Evolutionary conservation across 2,329 filamentous ascomycete genomes (phyloP).

Genomic region (Cordyceps fumosorosea): DNA sequence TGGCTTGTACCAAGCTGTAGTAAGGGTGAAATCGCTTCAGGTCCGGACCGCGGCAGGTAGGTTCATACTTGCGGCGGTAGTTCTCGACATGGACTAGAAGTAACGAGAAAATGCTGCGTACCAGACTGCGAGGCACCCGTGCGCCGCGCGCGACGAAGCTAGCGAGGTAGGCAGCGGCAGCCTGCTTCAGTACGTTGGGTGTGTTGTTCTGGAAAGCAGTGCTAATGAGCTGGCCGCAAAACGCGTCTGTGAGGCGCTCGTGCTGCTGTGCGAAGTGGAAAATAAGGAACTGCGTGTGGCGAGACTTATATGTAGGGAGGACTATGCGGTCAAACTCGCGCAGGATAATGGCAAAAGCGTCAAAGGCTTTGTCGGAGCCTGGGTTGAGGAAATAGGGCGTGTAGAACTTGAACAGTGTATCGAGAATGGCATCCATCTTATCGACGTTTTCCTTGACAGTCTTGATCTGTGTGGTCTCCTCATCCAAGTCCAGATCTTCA

Average conservation of each 20-base stretch:
- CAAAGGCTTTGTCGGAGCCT: constrained; percentile 60
- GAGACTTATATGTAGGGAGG: constrained; percentile 81
- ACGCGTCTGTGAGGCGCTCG: constrained; percentile 70
- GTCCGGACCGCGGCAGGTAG: constrained; percentile 74
- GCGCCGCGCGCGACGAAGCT: constrained; percentile 91
- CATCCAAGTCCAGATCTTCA: constrained; percentile 61
- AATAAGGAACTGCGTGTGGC: constrained; percentile 90
- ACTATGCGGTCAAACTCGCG: constrained; percentile 83
- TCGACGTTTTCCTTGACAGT: constrained; percentile 74
- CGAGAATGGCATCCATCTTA: constrained; percentile 87
- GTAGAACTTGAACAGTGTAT: constrained; percentile 81
- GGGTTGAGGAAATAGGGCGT: constrained; percentile 64
- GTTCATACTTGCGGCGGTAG: constrained; percentile 66
- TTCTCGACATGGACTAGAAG: constrained; percentile 71
- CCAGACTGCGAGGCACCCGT: constrained; percentile 66
- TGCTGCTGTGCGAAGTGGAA: constrained; percentile 91
- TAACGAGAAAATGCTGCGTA: constrained; percentile 76
- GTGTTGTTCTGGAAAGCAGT: constrained; percentile 52
- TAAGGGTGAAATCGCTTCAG: constrained; percentile 76
- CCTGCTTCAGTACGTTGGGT: constrained; percentile 68
- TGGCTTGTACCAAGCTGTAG: constrained; percentile 81
- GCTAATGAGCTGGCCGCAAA: constrained; percentile 63
- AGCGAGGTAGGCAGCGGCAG: constrained; percentile 84
- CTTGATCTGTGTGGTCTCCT: constrained; percentile 57
- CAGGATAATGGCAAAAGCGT: constrained; percentile 71